Evolutionary conservation across 805 yeast species (phyloP), one percentile per base, ranked within the genome.

Genomic region (Monosporozyma aerobia): DNA sequence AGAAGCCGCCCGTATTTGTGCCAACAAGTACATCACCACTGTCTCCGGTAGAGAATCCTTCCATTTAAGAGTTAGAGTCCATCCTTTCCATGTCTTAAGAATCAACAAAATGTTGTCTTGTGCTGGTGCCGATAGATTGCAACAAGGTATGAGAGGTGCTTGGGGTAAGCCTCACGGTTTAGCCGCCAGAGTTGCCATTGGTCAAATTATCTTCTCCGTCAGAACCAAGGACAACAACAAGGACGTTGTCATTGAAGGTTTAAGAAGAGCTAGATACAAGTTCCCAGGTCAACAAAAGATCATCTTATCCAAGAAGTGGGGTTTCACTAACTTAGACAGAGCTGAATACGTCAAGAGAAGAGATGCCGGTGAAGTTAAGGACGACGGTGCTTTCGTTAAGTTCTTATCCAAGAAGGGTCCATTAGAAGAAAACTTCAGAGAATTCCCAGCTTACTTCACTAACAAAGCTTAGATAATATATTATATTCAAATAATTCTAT

Each of bases 71-170:
- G 89, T 94, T 78, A 90, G 99, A 82, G 98, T 90, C 73, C 99
- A 94, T 80, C 99, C 99, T 70, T 94, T 87, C 98, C 99, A 94
- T 85, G 99, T 94, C 68, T 85, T 94, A 77, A 87, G 99, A 81
- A 94, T 94, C 83, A 94, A 94, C 94, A 94, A 94, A 89, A 94
- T 94, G 99, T 90, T 94, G 96, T 94, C 99, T 74, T 94, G 99
- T 84, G 99, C 99, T 82, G 99, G 99, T 88, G 99, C 99, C 76
- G 99, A 94, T 92, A 90, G 99, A 87, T 85, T 94, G 80, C 99
- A 94, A 83, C 98, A 94, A 82, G 99, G 99, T 90, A 94, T 94
- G 99, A 92, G 99, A 89, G 95, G 95, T 84, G 99, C 99, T 75
- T 94, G 98, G 98, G 99, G 99, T 90, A 94, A 94, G 83, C 99